Evolutionary conservation across 441 rosid genomes (phyloP), one percentile per base, ranked within the genome.

Genomic region (Daphne laureola): DNA sequence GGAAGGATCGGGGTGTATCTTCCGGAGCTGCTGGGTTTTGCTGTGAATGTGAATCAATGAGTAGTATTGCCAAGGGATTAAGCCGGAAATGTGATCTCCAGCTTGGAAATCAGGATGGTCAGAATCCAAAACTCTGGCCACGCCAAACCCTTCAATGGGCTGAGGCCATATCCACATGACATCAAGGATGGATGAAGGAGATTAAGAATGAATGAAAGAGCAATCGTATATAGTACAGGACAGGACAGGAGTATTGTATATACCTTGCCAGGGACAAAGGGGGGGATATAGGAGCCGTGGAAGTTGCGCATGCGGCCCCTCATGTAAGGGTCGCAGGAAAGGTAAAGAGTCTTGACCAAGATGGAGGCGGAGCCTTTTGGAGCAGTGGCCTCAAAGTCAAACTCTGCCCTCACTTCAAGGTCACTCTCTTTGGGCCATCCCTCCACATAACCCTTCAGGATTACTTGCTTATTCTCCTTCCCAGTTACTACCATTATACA

Each of bases 41-140:
- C 11, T 31, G 38, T 31, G 38, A 31, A 31, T 31, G 38, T 50
- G 61, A 50, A 81, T 71, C 73, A 86, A 63, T 74, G 79, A 86
- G 72, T 81, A 89, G n/a, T 86, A 86, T 67, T 89, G 92, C 97
- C 97, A 89, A 43, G 84, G 77, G 52, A 76, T 80, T 0, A 82
- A 8, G 62, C 87, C 92, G 0, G 74, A 49, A 58, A 89, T 52
- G 14, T 80, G 35, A 44, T 89, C 90, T 0, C 92, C 95, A 1
- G 83, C 75, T 66, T 70, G 60, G 73, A 75, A 78, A 38, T 71
- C 63, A 6, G 73, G 69, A 35, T 73, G 70, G 62, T 83, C 83
- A 17, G 96, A 86, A 63, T 79, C 82, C 58, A 89, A 55, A 46
- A 89, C 92, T 55, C 58, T 76, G 13, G 85, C 78, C 46, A 89